Percentiles rank a stretch among this genome's conserved stretches.
Conservation (phyloP, 305 asterid genomes). For the Solanum hybrid region DNA sequence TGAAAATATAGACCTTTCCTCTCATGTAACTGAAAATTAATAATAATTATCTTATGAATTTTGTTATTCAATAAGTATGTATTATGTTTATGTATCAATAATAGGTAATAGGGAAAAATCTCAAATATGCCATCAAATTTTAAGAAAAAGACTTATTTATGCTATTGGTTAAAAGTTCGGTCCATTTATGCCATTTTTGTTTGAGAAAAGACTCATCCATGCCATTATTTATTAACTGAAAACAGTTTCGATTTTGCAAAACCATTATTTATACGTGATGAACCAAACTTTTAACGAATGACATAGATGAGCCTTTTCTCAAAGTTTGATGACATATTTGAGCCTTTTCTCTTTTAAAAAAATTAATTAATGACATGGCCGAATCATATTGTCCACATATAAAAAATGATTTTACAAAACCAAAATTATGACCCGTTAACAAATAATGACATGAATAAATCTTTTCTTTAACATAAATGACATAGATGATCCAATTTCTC, state of each 20-base stretch:
- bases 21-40: not conserved
- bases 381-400: not conserved
- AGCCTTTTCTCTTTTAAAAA: too few species aligned
- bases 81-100: not conserved
- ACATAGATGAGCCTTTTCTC: too few species aligned
- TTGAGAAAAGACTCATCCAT: not conserved
- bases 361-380: not conserved
- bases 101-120: not conserved
- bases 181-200: too few species aligned
- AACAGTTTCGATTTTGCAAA: too few species aligned
- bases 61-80: not conserved
- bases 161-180: not conserved
- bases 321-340: too few species aligned
- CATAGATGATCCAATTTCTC: not conserved
- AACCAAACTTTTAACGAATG: not conserved
- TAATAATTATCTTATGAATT: not conserved
- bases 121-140: too few species aligned
- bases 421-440: too few species aligned
- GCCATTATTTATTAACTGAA: not conserved
- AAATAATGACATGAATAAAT: not conserved
- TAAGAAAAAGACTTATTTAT: not conserved
- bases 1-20: not conserved
- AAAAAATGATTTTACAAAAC: not conserved
- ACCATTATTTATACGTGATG: not conserved
- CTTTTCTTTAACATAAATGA: too few species aligned